A percentile compares a stretch with the other conserved stretches of the same genome.
These are phyloP conservation scores for Lignosus rhinocerotis DNA, from an alignment of 1,284 basidiomycete species.

Conservation along the genomic window DNA sequence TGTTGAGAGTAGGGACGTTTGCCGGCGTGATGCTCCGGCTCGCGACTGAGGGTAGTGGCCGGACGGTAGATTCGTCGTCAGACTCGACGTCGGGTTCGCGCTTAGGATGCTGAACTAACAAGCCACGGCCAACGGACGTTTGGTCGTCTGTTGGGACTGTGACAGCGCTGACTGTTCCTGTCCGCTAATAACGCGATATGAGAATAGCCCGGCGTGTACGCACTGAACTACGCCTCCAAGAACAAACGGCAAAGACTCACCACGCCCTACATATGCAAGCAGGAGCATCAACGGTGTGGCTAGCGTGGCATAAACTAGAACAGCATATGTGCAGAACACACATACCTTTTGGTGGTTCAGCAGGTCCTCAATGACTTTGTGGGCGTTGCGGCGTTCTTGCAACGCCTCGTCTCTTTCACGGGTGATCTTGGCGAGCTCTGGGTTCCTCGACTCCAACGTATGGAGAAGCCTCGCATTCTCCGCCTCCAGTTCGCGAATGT, in stretches of 20 bases:
- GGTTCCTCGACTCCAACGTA: slow-evolving; percentile 11
- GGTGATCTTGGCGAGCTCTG: slow-evolving; percentile 13
- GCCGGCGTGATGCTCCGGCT: neutral
- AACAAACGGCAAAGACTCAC: too few species aligned
- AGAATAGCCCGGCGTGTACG: too few species aligned
- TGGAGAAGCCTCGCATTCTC: slow-evolving; percentile 24
- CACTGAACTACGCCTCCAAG: too few species aligned
- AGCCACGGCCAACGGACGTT: neutral
- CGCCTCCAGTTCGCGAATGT: slow-evolving; percentile 18
- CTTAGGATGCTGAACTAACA: neutral
- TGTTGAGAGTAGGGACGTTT: neutral
- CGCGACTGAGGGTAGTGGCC: slow-evolving; percentile 1
- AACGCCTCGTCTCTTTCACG: slow-evolving; percentile 23
- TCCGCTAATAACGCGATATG: neutral
- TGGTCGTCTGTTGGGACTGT: neutral
- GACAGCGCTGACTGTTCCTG: neutral
- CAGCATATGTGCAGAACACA: too few species aligned
- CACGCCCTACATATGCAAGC: too few species aligned
- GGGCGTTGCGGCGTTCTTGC: slow-evolving; percentile 23
- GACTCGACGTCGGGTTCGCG: slow-evolving; percentile 5
- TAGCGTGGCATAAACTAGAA: too few species aligned
- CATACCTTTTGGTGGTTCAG: slow-evolving; percentile 2
- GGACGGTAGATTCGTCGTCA: slow-evolving; percentile 14
- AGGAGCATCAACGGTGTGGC: too few species aligned
- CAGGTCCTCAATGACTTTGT: slow-evolving; percentile 20